These are phyloP conservation scores for Colletotrichum sp. DNA, from an alignment of 2,329 filamentous ascomycete species.

Conservation along the genomic window DNA sequence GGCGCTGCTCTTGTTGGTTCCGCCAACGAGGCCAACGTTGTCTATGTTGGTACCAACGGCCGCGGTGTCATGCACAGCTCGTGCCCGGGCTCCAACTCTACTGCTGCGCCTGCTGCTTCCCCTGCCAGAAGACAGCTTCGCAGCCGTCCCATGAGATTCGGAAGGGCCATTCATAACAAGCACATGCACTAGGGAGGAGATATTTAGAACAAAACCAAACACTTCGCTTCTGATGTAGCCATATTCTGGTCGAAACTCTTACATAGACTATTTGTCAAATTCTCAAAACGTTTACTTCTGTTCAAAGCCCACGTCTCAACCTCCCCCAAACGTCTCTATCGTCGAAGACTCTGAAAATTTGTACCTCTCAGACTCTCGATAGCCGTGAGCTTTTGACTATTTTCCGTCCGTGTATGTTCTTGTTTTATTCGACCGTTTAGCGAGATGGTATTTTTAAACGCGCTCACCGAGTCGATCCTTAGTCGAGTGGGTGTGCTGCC, in stretches of 20 bases:
- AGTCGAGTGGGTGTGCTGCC: too few species aligned
- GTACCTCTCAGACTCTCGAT: too few species aligned
- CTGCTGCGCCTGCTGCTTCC: background rate
- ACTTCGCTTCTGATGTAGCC: background rate
- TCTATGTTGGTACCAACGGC: constrained; percentile 57
- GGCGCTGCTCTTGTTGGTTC: constrained; percentile 46
- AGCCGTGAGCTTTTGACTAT: too few species aligned
- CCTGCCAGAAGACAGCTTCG: background rate
- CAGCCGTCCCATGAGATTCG: background rate
- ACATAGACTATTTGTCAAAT: background rate
- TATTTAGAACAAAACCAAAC: background rate
- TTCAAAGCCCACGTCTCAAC: accelerated
- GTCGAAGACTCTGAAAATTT: too few species aligned
- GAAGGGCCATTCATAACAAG: background rate
- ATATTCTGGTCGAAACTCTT: background rate
- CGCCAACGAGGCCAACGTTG: constrained; percentile 47
- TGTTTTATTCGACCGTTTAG: too few species aligned
- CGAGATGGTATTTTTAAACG: too few species aligned
- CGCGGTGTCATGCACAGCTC: constrained; percentile 45
- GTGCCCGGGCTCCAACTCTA: background rate
- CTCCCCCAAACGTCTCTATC: background rate
- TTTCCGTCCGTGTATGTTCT: too few species aligned
- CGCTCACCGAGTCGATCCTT: too few species aligned
- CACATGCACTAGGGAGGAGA: background rate
- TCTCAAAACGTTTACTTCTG: background rate